Evolutionary conservation across 805 yeast genomes (phyloP), one percentile per base, ranked within the genome.

Genomic region (Ascoidea tarda): DNA sequence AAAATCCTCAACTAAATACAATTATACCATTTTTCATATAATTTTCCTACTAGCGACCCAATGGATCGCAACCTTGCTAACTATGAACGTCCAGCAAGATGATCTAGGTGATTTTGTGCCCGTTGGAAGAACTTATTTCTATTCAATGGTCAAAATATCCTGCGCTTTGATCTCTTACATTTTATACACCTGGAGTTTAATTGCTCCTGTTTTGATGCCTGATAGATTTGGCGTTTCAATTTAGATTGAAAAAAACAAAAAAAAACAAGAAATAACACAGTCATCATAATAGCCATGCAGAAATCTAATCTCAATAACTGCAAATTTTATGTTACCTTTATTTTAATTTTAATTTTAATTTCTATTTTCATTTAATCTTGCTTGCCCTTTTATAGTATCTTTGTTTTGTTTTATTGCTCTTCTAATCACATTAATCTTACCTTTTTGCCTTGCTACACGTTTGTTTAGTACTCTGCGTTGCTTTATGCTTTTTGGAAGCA

Each of bases 41-140:
- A 87, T 93, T 33, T 93, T 93, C 73, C 82, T 93, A 65, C 72
- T 93, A 56, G 99, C 99, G 0, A 91, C 99, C 1, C 98, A 91
- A 66, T 95, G 95, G 78, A 89, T 90, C 47, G 96, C 98, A 0
- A 88, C 96, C 0, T 72, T 93, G 55, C 73, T 93, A 53, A 93
- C 99, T 0, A 86, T 91, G 68, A 91, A 90, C 62, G 97, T 93
- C 42, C 81, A 86, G 50, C 82, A 79, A 54, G 93, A 84, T 60
- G 84, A 82, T 55, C 76, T 79, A 51, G 96, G 96, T 3, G 93
- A 88, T 55, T 93, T 93, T 62, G 82, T 88, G 8, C 99, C 99
- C 0, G 98, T 93, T 6, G 99, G 99, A 0, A 75, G 99, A 62
- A 91, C 99, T 0, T 90, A 91, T 67, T 93, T 91, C 65, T 84